Evolutionary conservation across 1,284 basidiomycete species (phyloP).

Genomic region (Gymnopus androsaceus): DNA sequence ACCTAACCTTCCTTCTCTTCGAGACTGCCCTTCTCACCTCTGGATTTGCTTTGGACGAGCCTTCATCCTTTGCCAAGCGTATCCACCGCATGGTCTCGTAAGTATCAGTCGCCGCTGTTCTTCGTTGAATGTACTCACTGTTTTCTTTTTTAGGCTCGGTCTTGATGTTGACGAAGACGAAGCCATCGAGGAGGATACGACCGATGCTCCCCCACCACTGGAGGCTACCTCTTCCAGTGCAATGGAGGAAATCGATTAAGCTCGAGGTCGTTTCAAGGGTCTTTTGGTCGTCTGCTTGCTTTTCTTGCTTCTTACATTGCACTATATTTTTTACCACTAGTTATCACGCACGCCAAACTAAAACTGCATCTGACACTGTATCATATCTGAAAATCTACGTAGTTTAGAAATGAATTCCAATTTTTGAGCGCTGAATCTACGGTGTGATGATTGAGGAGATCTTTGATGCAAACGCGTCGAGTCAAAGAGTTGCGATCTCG

Average conservation of each 20-base stretch:
- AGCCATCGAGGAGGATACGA: slow-evolving; percentile 31
- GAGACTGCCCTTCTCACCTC: slow-evolving; percentile 96
- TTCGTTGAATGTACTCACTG: slow-evolving; percentile 16
- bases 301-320: neutral
- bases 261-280: neutral
- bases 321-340: slow-evolving; percentile 3
- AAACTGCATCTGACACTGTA: slow-evolving; percentile 7
- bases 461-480: too few relatives aligned
- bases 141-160: slow-evolving; percentile 51
- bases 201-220: slow-evolving; percentile 43
- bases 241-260: slow-evolving; percentile 86
- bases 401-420: too few relatives aligned
- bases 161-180: slow-evolving; percentile 81
- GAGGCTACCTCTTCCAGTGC: slow-evolving; percentile 70
- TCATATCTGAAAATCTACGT: neutral
- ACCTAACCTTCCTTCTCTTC: slow-evolving; percentile 93
- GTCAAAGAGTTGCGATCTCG: too few relatives aligned
- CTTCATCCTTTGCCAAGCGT: slow-evolving; percentile 92
- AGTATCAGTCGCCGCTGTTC: slow-evolving; percentile 22
- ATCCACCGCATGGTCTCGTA: slow-evolving; percentile 96
- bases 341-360: neutral
- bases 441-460: too few relatives aligned
- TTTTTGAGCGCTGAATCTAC: too few relatives aligned
- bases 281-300: slow-evolving; percentile 4
- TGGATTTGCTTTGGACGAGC: slow-evolving; percentile 95